Percentiles rank a stretch among this genome's conserved stretches.
Conservation (phyloP, 2,329 filamentous ascomycete genomes). For the Ascochyta lentis region DNA sequence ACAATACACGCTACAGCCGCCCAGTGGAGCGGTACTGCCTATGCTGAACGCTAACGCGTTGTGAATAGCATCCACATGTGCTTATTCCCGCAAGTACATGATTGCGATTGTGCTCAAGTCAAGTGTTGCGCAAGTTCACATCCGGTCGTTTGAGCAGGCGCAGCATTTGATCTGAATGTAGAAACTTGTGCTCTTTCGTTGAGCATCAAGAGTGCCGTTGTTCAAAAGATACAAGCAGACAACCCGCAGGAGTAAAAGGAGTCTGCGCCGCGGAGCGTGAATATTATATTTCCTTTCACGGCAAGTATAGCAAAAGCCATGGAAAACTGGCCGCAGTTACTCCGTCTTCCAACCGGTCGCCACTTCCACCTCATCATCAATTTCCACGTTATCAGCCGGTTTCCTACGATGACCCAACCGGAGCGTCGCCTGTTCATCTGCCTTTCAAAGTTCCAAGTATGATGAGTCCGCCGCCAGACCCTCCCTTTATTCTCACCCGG, state of each 20-base stretch:
- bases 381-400: not conserved
- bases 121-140: not conserved
- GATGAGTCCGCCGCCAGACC: not conserved
- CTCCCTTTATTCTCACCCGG: not conserved
- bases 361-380: constrained; percentile 7
- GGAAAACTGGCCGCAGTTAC: constrained; percentile 20
- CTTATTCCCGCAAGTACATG: constrained; percentile 10
- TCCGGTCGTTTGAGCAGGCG: not conserved
- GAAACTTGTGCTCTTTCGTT: not conserved
- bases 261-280: constrained; percentile 3
- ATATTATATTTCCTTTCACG: constrained; percentile 15
- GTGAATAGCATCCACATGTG: constrained; percentile 12
- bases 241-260: not conserved
- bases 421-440: not conserved
- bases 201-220: not conserved
- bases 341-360: constrained; percentile 11
- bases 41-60: constrained; percentile 20
- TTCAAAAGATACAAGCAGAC: not conserved
- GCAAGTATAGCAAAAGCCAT: constrained; percentile 18
- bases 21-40: constrained; percentile 15
- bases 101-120: not conserved
- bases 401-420: not conserved
- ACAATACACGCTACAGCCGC: constrained; percentile 5
- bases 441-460: not conserved
- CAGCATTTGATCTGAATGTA: not conserved